Evolutionary conservation across 2,329 filamentous ascomycete genomes (phyloP), one percentile per base, ranked within the genome.

Genomic region (Phyllosticta ampelicida): DNA sequence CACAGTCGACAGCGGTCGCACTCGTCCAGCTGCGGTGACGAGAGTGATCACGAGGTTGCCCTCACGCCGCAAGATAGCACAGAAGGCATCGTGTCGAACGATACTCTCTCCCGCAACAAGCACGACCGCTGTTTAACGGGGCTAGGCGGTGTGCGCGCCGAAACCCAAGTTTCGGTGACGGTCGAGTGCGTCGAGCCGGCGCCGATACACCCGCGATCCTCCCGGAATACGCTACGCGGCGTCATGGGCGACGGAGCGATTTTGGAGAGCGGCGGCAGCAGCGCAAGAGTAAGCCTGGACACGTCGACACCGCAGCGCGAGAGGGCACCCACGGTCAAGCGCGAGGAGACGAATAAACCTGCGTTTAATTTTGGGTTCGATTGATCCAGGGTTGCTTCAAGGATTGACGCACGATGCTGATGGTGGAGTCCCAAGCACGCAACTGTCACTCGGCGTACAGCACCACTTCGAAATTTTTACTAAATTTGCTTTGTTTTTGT

Each of bases 81-180:
- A 53, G 70, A 71, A 53, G 66, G 65, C 11, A 71, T 72, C 8
- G 67, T 70, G 36, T 69, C 69, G 1, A 9, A 65, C 13, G 60
- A 61, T 18, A 66, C 68, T 2, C 19, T 50, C 5, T 68, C 65
- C 36, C 65, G 65, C 1, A 66, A 65, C 10, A 70, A 66, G 13
- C 69, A 68, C 19, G 69, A 66, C 13, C 66, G 65, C 11, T 70
- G 71, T 5, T 23, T 56, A 16, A 63, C 64, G n/a, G 60, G 56
- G 9, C 66, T 66, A 21, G 67, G 64, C 5, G 69, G 56, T 16
- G 56, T 61, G 18, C 52, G 51, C 18, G 56, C 68, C 2, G 67
- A 71, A 51, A 72, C 69, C 16, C 68, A 68, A 51, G 67, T 72
- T 8, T 67, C 71, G 36, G 63, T 71, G 4, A 58, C 13, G n/a